phyloP scores from a whole-genome alignment of 345 rosid species.

The Salix viminalis region DNA sequence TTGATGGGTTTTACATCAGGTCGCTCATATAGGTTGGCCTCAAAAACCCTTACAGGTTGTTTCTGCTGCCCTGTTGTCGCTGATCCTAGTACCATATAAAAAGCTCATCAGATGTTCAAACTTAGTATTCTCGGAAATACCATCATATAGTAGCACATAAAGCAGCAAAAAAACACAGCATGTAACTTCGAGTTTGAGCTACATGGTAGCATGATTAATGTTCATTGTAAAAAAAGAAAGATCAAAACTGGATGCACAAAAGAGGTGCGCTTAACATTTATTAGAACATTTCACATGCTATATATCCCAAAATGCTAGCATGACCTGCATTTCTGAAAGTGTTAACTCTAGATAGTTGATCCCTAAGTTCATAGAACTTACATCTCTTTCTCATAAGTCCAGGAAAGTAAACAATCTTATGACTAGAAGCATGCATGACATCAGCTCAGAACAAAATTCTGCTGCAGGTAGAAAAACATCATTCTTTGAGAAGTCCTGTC shows the following conservation, averaged over 20 bases:
- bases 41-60: slow-evolving; percentile 41
- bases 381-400: background rate
- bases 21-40: slow-evolving; percentile 49
- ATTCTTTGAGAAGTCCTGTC: background rate
- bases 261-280: too few species aligned
- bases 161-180: background rate
- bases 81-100: slow-evolving; percentile 28
- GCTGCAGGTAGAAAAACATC: background rate
- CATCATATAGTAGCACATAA: background rate
- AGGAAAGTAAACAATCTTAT: background rate
- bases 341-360: background rate
- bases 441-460: background rate
- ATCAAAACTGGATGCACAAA: background rate
- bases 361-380: background rate
- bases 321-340: background rate
- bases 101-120: background rate
- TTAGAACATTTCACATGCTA: background rate
- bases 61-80: slow-evolving; percentile 48
- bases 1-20: slow-evolving; percentile 44
- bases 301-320: background rate
- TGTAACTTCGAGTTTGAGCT: background rate
- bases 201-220: background rate
- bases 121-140: background rate
- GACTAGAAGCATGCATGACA: background rate
- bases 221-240: background rate